phyloP scores from a whole-genome alignment of 2,329 filamentous ascomycete species.

The Colletotrichum scovillei region DNA sequence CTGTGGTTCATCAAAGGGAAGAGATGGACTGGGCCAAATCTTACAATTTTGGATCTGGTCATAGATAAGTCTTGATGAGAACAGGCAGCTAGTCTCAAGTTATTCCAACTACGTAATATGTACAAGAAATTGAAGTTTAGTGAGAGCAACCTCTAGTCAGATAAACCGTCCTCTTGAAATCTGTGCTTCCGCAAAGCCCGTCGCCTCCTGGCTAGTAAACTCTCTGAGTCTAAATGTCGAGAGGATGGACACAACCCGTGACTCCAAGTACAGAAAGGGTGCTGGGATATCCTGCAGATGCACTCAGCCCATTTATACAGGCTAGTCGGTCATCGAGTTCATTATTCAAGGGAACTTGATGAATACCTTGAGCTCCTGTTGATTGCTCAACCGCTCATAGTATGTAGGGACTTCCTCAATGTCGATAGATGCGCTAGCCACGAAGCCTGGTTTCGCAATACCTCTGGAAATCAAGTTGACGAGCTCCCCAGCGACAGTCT shows the following conservation, averaged over 20 bases:
- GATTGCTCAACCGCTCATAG: background rate
- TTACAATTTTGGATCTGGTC: background rate
- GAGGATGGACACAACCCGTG: too few species aligned
- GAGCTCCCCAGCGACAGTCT: background rate
- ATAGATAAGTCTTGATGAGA: background rate
- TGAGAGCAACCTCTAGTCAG: too few species aligned
- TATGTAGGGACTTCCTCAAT: conserved; percentile 4
- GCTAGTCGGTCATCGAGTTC: background rate
- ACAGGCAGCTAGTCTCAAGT: background rate
- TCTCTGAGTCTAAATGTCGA: too few species aligned
- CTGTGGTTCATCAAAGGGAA: background rate
- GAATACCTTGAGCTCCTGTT: background rate
- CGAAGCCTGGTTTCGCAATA: background rate
- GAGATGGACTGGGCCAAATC: background rate
- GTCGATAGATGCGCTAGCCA: background rate
- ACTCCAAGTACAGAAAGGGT: background rate
- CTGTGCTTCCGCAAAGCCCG: too few species aligned
- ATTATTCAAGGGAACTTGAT: background rate
- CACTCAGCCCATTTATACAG: background rate
- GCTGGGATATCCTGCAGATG: background rate
- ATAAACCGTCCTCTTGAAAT: too few species aligned
- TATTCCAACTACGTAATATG: background rate
- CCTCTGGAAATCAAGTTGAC: background rate
- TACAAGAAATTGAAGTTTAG: too few species aligned
- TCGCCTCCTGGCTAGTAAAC: too few species aligned